Base-by-base conservation (phyloP, 352 stramenopile genomes). In the Phytophthora pseudosyringae region DNA sequence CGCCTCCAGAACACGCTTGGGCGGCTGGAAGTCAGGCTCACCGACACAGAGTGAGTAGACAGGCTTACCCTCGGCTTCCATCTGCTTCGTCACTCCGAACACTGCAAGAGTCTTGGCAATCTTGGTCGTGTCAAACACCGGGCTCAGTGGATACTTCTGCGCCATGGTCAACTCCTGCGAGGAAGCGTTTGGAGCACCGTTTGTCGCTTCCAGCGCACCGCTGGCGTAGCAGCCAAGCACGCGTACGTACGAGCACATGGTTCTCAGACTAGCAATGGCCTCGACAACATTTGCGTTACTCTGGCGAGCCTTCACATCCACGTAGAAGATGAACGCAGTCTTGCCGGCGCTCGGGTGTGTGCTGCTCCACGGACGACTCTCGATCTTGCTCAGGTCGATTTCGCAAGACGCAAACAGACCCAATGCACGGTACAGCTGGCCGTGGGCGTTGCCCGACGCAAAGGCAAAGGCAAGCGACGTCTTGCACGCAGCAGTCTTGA, bases 21-120 rank as follows among this genome's bases (percentile, higher is more conserved):
- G 93, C 0, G 96, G 96, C 10, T 83, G 54, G 75, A 99, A 99
- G 75, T 99, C 94, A 5, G 97, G 97, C 65, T 99, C 96, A 43
- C 97, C 96, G 0, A 99, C 96, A 66, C 94, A 98, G 8, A 99
- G 76, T 12, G 91, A 94, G 60, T 80, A 86, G 10, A 99, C 94
- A 1, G 83, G 59, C 59, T 98, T 86, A 11, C 96, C 97, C 26
- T 97, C 81, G 5, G 91, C 93, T 71, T 98, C 89, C 76, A 99
- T 95, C 64, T 98, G 84, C 74, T 99, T 98, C 10, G 97, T 98
- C 32, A 97, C 75, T 4, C 72, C 81, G 51, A 98, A 97, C 51
- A 99, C 94, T 62, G 98, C 84, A n/a, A 98, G 80, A 4, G 92
- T 98, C 75, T 97, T 97, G 50, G 88, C 91, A 13, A 89, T 64